Percentiles rank a stretch among this genome's conserved stretches.
Conservation (phyloP, 1,139 yeast genomes). For the Geotrichum macrosporum region DNA sequence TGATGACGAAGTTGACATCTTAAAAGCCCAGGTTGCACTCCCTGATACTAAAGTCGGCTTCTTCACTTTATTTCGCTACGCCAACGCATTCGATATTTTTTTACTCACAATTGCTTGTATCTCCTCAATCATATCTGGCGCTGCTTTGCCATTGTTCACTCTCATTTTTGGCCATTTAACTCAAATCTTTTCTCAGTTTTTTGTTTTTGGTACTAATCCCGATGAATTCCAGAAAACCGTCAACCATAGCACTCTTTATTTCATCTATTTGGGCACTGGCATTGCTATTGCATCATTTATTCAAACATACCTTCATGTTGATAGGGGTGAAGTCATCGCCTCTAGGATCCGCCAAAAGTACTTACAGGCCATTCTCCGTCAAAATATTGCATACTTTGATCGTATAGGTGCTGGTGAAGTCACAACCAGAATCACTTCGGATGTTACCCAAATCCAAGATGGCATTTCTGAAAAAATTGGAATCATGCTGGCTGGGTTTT, state of each 20-base stretch:
- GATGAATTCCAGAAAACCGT: slow-evolving; percentile 35
- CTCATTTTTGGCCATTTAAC: slow-evolving; percentile 41
- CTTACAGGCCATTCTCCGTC: slow-evolving; percentile 40
- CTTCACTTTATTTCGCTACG: slow-evolving; percentile 38
- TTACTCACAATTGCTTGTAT: slow-evolving; percentile 33
- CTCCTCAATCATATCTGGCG: slow-evolving; percentile 39
- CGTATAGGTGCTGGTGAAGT: slow-evolving; percentile 45
- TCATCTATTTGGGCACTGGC: slow-evolving; percentile 41
- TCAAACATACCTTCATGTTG: slow-evolving; percentile 39
- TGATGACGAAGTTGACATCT: no score
- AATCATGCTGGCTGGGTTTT: slow-evolving; percentile 37
- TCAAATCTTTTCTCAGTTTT: slow-evolving; percentile 37
- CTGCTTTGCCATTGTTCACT: slow-evolving; percentile 41
- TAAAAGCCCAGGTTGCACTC: no score
- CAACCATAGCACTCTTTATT: slow-evolving; percentile 37
- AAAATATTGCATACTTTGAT: slow-evolving; percentile 45
- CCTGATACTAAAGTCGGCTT: no score
- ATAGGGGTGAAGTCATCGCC: slow-evolving; percentile 43
- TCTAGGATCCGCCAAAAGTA: slow-evolving; percentile 43
- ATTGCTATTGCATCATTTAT: slow-evolving; percentile 36
- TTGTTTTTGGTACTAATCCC: slow-evolving; percentile 31
- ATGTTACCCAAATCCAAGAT: slow-evolving; percentile 43
- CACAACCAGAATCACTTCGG: slow-evolving; percentile 43
- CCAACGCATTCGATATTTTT: slow-evolving; percentile 33
- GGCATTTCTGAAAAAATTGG: slow-evolving; percentile 46